Evolutionary conservation across 2,329 filamentous ascomycete genomes (phyloP).

Genomic region (Penicillium janthinellum): DNA sequence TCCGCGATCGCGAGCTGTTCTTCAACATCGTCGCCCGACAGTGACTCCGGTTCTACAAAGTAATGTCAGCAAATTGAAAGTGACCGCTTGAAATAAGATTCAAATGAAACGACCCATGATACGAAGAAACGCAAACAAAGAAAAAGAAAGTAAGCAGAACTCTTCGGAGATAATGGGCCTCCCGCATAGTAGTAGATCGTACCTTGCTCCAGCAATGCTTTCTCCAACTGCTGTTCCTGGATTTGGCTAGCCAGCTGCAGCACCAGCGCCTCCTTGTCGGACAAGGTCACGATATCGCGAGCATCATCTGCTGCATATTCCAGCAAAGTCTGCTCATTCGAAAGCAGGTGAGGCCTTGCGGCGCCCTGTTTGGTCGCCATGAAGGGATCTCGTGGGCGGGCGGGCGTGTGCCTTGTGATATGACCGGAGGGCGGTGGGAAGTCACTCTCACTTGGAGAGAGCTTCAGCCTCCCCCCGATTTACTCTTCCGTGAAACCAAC

Average conservation of each 20-base stretch:
- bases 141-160: background rate
- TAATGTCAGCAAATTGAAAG: conserved; percentile 8
- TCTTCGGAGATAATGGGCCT: background rate
- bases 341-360: conserved; percentile 35
- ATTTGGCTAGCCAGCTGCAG: conserved; percentile 72
- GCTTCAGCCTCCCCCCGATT: conserved; percentile 21
- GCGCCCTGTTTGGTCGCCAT: conserved; percentile 40
- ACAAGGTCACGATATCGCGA: conserved; percentile 59
- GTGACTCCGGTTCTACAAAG: conserved; percentile 35
- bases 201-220: conserved; percentile 62
- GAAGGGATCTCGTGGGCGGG: conserved; percentile 31
- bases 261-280: conserved; percentile 65
- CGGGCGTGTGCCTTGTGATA: conserved; percentile 34
- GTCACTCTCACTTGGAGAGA: conserved; percentile 17
- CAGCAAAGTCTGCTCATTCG: conserved; percentile 39
- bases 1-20: conserved; percentile 58
- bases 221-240: conserved; percentile 71
- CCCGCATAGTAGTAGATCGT: conserved; percentile 11
- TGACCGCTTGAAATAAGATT: background rate
- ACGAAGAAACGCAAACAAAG: background rate
- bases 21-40: conserved; percentile 55
- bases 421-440: conserved; percentile 25
- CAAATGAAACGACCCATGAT: background rate
- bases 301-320: conserved; percentile 48
- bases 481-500: conserved; percentile 16